Evolutionary conservation across 345 rosid species (phyloP).

Genomic region (Excoecaria cochinchinensis): DNA sequence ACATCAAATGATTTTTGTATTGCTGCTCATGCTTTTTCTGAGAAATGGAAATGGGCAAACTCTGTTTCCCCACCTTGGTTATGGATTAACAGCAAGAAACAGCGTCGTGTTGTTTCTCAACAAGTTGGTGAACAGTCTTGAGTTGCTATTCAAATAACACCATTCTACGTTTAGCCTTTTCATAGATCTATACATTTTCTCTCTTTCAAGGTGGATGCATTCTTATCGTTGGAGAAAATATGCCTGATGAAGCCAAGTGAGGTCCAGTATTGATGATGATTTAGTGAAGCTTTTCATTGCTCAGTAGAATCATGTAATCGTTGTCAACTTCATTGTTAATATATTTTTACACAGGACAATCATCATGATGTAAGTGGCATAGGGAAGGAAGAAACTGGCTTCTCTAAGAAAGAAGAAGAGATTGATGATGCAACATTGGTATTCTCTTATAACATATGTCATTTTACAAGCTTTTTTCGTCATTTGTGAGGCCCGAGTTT

Average conservation of each 20-base stretch:
- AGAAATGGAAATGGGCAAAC: conserved; percentile 50
- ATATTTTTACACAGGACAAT: conserved; percentile 28
- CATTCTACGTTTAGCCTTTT: neutral
- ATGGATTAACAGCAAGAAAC: conserved; percentile 48
- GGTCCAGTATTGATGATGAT: conserved; percentile 28
- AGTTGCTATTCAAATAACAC: neutral
- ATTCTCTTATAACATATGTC: conserved; percentile 7
- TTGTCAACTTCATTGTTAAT: neutral
- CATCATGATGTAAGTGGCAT: conserved; percentile 21
- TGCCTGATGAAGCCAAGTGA: conserved; percentile 37
- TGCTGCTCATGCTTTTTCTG: conserved; percentile 47
- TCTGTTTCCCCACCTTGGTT: conserved; percentile 52
- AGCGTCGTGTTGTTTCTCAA: conserved; percentile 32
- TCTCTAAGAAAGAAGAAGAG: conserved; percentile 33
- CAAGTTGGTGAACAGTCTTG: conserved; percentile 28
- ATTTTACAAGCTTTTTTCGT: neutral
- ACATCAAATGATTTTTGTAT: conserved; percentile 41
- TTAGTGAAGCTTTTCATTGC: neutral
- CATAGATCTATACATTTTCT: neutral
- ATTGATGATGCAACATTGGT: conserved; percentile 65
- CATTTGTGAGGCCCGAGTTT: neutral
- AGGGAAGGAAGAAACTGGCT: conserved; percentile 28
- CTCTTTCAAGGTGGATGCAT: conserved; percentile 47
- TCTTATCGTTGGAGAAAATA: conserved; percentile 60
- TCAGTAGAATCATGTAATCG: neutral